Percentiles rank a stretch among this genome's conserved stretches.
phyloP scores from a whole-genome alignment of 2,329 filamentous ascomycete genomes.

The Plenodomus lindquistii region DNA sequence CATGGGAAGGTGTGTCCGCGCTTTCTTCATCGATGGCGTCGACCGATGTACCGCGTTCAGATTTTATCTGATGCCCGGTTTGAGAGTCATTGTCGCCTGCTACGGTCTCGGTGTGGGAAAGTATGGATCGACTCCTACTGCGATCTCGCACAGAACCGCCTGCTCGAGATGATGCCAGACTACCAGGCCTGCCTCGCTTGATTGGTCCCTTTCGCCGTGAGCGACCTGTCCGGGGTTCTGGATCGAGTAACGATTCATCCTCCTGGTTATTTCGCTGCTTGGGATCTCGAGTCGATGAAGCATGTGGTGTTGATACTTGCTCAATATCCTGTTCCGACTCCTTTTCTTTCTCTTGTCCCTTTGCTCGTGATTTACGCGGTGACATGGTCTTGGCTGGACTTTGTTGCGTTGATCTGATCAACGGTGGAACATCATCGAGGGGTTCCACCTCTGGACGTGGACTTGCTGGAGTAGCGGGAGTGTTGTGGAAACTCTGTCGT shows the following conservation, averaged over 20 bases:
- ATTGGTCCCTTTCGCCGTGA: conserved; percentile 35
- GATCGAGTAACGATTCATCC: conserved; percentile 29
- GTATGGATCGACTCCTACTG: conserved; percentile 54
- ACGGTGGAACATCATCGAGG: conserved; percentile 32
- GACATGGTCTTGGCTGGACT: conserved; percentile 26
- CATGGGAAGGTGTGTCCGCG: conserved; percentile 33
- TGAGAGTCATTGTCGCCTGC: conserved; percentile 47
- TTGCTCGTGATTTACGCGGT: conserved; percentile 29
- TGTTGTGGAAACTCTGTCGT: conserved; percentile 15
- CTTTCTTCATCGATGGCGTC: conserved; percentile 46
- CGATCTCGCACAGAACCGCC: conserved; percentile 49
- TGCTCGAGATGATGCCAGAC: conserved; percentile 52
- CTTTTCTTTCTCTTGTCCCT: conserved; percentile 31
- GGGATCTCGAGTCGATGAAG: conserved; percentile 14
- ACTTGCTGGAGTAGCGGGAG: conserved; percentile 18
- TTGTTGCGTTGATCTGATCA: conserved; percentile 15
- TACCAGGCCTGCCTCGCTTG: conserved; percentile 41
- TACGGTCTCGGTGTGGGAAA: conserved; percentile 50
- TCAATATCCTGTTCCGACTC: conserved; percentile 17
- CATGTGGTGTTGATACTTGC: conserved; percentile 15
- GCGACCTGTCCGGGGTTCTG: conserved; percentile 34
- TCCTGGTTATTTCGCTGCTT: conserved; percentile 18
- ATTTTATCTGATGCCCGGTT: conserved; percentile 49
- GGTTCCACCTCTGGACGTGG: conserved; percentile 31
- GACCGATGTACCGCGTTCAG: conserved; percentile 52